A percentile compares a stretch with the other conserved stretches of the same genome.
These are phyloP conservation scores for Haematococcus lacustris DNA, from an alignment of 139 green algal species.

Conservation along the genomic window DNA sequence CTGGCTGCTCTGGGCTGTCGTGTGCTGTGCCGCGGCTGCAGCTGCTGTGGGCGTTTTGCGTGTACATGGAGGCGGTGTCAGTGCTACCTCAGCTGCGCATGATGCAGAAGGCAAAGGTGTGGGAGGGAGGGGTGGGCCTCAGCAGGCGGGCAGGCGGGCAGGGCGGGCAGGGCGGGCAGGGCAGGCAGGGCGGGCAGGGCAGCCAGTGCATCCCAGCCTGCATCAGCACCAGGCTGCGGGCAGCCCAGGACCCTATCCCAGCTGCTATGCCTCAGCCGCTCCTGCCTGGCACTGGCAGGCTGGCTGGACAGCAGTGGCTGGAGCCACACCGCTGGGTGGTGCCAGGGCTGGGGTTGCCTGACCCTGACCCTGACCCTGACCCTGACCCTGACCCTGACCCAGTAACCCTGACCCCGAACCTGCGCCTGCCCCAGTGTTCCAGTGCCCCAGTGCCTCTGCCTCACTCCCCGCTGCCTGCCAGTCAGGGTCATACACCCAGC, in stretches of 20 bases:
- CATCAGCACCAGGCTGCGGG: background rate
- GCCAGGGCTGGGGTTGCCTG: background rate
- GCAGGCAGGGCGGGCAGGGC: no score
- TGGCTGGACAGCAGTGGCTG: background rate
- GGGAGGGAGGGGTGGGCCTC: background rate
- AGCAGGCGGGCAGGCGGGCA: no score
- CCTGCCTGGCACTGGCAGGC: no score
- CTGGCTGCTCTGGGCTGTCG: no score
- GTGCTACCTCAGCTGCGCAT: slow-evolving; percentile 95
- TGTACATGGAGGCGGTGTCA: slow-evolving; percentile 95
- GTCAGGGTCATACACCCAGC: background rate
- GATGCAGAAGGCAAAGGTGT: slow-evolving; percentile 91
- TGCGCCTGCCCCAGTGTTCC: background rate
- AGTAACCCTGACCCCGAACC: background rate
- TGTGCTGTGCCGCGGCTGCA: slow-evolving; percentile 9
- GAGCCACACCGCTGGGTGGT: no score
- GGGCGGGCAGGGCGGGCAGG: no score
- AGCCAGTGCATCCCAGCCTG: no score
- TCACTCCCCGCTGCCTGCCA: background rate
- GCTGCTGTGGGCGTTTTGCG: slow-evolving; percentile 92
- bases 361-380: no score
- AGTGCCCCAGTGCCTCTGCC: no score
- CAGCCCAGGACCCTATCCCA: background rate
- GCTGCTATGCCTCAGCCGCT: background rate
- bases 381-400: no score